Conservation (phyloP, 2,329 filamentous ascomycete genomes). For the Mycosphaerella sp. region DNA sequence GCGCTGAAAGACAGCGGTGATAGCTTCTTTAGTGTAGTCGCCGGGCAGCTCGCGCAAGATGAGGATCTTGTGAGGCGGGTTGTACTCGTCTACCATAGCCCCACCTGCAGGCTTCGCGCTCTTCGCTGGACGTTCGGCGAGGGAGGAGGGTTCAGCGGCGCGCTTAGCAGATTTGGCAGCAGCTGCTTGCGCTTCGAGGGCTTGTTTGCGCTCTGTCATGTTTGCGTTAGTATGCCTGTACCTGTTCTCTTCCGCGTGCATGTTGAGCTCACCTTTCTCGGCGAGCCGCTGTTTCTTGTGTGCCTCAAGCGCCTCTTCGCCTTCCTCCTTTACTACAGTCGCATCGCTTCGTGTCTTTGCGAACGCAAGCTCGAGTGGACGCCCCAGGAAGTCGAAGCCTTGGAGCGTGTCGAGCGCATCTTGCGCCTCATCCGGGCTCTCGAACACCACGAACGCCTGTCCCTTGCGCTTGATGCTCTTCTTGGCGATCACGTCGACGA, state of each 20-base stretch:
- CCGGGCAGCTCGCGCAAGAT: conserved; percentile 91
- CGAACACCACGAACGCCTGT: conserved; percentile 92
- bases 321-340: conserved; percentile 68
- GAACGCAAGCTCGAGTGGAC: conserved; percentile 78
- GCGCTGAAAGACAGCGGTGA: conserved; percentile 74
- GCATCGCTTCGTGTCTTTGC: conserved; percentile 83
- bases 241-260: conserved; percentile 37
- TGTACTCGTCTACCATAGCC: conserved; percentile 92
- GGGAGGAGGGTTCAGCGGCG: conserved; percentile 48
- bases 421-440: conserved; percentile 68
- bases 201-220: conserved; percentile 66
- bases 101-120: conserved; percentile 62
- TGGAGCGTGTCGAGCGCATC: conserved; percentile 83
- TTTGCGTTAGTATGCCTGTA: conserved; percentile 33
- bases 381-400: conserved; percentile 87
- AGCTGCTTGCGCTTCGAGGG: conserved; percentile 69
- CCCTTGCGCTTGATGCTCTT: conserved; percentile 87
- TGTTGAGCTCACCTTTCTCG: conserved; percentile 66
- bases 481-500: conserved; percentile 82
- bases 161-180: conserved; percentile 42
- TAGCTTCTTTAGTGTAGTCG: conserved; percentile 71
- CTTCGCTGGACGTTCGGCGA: conserved; percentile 58
- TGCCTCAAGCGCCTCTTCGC: conserved; percentile 71
- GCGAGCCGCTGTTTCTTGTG: conserved; percentile 80
- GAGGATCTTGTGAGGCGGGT: conserved; percentile 94